Percentiles rank a stretch among this genome's conserved stretches.
These are phyloP conservation scores for Cardamine chenopodiifolia DNA, from an alignment of 345 rosid genomes.

Conservation along the genomic window DNA sequence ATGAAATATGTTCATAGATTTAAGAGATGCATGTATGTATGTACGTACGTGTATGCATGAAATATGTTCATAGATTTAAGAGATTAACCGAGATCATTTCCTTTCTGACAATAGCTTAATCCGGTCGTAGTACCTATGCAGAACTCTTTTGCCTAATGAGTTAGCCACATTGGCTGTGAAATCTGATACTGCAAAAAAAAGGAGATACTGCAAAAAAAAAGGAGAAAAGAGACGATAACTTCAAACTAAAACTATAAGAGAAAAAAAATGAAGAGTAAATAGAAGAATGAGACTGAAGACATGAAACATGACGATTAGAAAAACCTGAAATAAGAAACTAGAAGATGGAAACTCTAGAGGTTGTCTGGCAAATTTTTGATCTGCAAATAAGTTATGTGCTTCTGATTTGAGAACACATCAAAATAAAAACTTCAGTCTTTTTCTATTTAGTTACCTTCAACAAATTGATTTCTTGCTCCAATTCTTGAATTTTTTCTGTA, in stretches of 20 bases:
- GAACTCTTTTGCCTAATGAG: not conserved
- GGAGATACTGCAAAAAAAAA: no score
- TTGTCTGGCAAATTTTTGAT: not conserved
- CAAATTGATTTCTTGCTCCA: constrained; percentile 53
- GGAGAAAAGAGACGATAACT: not conserved
- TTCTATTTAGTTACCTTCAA: constrained; percentile 59
- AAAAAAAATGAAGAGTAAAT: not conserved
- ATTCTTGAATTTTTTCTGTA: constrained; percentile 51
- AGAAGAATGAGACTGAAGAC: not conserved
- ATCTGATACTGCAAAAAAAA: not conserved
- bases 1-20: no score
- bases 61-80: not conserved
- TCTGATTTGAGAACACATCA: not conserved
- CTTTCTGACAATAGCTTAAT: not conserved
- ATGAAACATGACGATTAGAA: not conserved
- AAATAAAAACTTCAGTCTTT: not conserved
- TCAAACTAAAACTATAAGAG: not conserved
- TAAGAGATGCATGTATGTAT: no score
- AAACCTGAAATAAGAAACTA: not conserved
- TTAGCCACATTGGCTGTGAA: not conserved
- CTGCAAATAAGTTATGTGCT: not conserved
- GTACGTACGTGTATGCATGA: no score
- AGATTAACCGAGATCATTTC: not conserved
- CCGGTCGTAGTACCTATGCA: not conserved
- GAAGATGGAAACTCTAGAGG: not conserved